phyloP scores from a whole-genome alignment of 1,284 basidiomycete genomes.

The Kalmanozyma brasiliensis region DNA sequence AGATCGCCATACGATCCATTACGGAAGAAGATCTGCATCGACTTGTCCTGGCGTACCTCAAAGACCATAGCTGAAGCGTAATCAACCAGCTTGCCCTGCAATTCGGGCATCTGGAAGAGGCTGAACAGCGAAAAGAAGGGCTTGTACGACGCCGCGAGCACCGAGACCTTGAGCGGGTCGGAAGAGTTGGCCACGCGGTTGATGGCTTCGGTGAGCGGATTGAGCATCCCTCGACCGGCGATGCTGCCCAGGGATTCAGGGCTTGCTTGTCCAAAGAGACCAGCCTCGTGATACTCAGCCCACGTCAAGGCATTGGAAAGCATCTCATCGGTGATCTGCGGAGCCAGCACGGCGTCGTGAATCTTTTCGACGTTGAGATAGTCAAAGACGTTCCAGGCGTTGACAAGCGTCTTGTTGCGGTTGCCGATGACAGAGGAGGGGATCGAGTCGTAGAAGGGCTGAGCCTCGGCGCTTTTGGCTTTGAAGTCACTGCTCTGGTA shows the following conservation, averaged over 20 bases:
- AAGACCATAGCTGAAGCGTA: constrained; percentile 81
- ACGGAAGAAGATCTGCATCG: constrained; percentile 81
- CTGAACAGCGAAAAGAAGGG: constrained; percentile 87
- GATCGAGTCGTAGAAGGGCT: constrained; percentile 76
- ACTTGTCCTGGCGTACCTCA: constrained; percentile 72
- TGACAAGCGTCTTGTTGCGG: constrained; percentile 75
- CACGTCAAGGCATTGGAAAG: constrained; percentile 67
- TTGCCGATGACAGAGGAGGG: constrained; percentile 76
- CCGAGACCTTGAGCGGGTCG: constrained; percentile 79
- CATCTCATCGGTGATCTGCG: constrained; percentile 34
- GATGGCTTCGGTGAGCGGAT: constrained; percentile 77
- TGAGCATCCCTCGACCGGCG: constrained; percentile 80
- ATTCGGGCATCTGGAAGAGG: constrained; percentile 68
- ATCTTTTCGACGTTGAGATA: constrained; percentile 76
- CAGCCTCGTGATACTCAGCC: constrained; percentile 81
- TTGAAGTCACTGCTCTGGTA: constrained; percentile 72
- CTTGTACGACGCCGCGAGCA: constrained; percentile 82
- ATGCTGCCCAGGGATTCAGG: constrained; percentile 81
- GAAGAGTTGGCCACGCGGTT: constrained; percentile 80
- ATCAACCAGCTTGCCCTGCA: constrained; percentile 73
- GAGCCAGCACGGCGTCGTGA: constrained; percentile 69
- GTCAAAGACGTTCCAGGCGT: constrained; percentile 76
- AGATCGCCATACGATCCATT: constrained; percentile 75
- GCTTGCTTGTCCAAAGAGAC: constrained; percentile 77
- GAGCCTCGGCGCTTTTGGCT: constrained; percentile 71